Percentiles rank a stretch among this genome's conserved stretches.
phyloP scores from a whole-genome alignment of 2,329 filamentous ascomycete genomes.

The Huntiella decipiens region DNA sequence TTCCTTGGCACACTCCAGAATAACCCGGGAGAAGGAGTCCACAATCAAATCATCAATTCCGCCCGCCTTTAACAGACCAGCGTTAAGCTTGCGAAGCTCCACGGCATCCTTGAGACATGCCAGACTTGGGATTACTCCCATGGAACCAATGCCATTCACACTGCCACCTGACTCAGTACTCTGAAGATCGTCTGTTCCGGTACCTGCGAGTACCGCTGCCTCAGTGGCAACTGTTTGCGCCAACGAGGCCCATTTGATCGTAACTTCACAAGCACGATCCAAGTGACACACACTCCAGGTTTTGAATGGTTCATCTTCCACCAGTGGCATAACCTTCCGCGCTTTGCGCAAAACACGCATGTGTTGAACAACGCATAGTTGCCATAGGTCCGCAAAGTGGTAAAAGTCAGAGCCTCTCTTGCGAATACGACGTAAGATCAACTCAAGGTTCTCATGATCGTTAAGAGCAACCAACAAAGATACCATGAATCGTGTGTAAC shows the following conservation, averaged over 20 bases:
- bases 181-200: conserved; percentile 1
- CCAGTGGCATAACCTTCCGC: conserved; percentile 25
- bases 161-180: conserved; percentile 5
- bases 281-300: conserved; percentile 34
- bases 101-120: conserved; percentile 38
- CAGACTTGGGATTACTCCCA: conserved; percentile 20
- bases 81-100: conserved; percentile 55
- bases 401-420: conserved; percentile 63
- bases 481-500: conserved; percentile 70
- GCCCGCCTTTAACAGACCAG: conserved; percentile 65
- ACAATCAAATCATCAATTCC: conserved; percentile 85
- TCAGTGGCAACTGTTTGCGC: not conserved
- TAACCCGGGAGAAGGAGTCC: conserved; percentile 52
- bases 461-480: conserved; percentile 53
- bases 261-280: conserved; percentile 34
- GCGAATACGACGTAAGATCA: conserved; percentile 58
- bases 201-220: not conserved
- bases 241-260: conserved; percentile 31
- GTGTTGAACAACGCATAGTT: conserved; percentile 34
- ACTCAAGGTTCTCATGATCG: conserved; percentile 59
- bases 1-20: conserved; percentile 5
- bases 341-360: conserved; percentile 31
- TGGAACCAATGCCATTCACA: conserved; percentile 12
- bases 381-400: conserved; percentile 41
- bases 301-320: conserved; percentile 37